Conservation (phyloP, 1,284 basidiomycete species). For the Tylopilus sp. region DNA sequence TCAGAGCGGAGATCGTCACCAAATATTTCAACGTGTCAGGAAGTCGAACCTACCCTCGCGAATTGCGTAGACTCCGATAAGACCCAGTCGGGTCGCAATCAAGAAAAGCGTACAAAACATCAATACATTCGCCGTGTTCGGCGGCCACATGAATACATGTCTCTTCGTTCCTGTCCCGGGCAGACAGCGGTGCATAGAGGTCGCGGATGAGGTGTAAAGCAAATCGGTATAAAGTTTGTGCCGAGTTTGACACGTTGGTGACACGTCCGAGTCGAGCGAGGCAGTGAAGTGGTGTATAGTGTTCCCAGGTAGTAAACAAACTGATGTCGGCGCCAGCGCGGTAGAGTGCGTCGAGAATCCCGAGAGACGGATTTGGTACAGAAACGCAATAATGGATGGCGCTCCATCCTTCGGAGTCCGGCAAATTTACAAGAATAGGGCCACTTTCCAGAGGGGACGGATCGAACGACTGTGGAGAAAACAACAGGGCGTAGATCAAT, state of each 20-base stretch:
- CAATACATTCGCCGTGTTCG: constrained; percentile 74
- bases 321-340: constrained; percentile 69
- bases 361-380: constrained; percentile 50
- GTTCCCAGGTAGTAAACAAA: constrained; percentile 60
- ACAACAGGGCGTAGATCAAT: constrained; percentile 53
- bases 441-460: constrained; percentile 41
- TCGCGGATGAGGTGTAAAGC: constrained; percentile 62
- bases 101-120: constrained; percentile 57
- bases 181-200: constrained; percentile 60
- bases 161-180: constrained; percentile 78
- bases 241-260: constrained; percentile 36
- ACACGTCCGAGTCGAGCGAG: constrained; percentile 52
- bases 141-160: constrained; percentile 95
- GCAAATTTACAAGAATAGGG: constrained; percentile 55
- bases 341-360: constrained; percentile 63
- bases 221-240: constrained; percentile 50
- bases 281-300: constrained; percentile 67
- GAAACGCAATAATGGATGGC: constrained; percentile 66
- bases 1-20: constrained; percentile 3
- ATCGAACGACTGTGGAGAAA: constrained; percentile 43
- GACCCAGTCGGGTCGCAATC: constrained; percentile 55
- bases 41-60: constrained; percentile 51
- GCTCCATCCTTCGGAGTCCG: constrained; percentile 65
- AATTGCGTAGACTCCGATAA: constrained; percentile 58
- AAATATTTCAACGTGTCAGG: background rate